These are phyloP conservation scores for Volutella citrinella DNA, from an alignment of 2,329 filamentous ascomycete genomes.

Conservation along the genomic window DNA sequence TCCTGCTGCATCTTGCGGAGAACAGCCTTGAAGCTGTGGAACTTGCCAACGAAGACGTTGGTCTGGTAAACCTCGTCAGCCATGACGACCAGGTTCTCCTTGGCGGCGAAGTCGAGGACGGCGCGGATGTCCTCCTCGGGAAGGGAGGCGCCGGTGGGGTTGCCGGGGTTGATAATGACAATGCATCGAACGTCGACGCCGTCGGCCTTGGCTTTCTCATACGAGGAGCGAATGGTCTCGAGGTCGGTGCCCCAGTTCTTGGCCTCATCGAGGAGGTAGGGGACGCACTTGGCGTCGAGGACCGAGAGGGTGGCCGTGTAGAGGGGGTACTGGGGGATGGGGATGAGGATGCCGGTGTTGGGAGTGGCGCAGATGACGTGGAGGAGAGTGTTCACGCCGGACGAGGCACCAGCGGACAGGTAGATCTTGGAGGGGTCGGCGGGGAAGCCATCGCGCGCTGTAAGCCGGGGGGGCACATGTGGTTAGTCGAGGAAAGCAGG, in stretches of 20 bases:
- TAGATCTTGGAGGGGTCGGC: slow-evolving; percentile 81
- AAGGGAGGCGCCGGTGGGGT: slow-evolving; percentile 90
- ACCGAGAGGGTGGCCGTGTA: slow-evolving; percentile 92
- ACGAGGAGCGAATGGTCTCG: slow-evolving; percentile 68
- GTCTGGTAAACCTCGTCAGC: slow-evolving; percentile 99
- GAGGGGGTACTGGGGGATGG: slow-evolving; percentile 96
- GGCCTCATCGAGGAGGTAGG: slow-evolving; percentile 89
- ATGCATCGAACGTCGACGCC: slow-evolving; percentile 89
- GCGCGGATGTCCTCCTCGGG: slow-evolving; percentile 73
- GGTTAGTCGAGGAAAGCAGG: slow-evolving; percentile 6
- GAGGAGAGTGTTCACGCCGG: slow-evolving; percentile 90
- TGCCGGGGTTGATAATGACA: slow-evolving; percentile 97
- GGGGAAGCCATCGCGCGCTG: slow-evolving; percentile 82
- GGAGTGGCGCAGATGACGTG: slow-evolving; percentile 80
- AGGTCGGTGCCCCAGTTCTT: slow-evolving; percentile 87
- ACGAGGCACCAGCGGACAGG: slow-evolving; percentile 86
- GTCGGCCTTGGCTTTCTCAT: slow-evolving; percentile 70
- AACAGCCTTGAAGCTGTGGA: slow-evolving; percentile 91
- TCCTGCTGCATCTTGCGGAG: slow-evolving; percentile 78
- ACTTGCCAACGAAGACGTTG: slow-evolving; percentile 92
- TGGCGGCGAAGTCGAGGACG: slow-evolving; percentile 82
- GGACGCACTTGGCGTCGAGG: slow-evolving; percentile 81
- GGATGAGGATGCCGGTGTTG: slow-evolving; percentile 81
- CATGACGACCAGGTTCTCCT: slow-evolving; percentile 83
- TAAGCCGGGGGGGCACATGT: neutral